These are phyloP conservation scores for Colletotrichum brevisporum DNA, from an alignment of 2,329 filamentous ascomycete genomes.

Conservation along the genomic window DNA sequence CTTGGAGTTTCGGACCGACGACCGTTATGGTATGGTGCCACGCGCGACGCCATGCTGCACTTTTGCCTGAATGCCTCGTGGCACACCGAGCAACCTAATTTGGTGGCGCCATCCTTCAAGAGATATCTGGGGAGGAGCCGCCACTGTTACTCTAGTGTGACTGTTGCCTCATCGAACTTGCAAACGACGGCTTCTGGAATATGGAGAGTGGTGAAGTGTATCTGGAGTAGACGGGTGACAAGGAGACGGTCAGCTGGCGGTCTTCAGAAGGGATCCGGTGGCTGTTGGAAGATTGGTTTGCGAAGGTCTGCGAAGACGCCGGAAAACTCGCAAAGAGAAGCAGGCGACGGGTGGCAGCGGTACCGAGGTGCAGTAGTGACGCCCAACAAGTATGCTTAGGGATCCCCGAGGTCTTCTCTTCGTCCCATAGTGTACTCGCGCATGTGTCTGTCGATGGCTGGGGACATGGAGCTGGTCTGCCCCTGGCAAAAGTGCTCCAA, in stretches of 20 bases:
- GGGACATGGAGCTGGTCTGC: not conserved
- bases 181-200: no score
- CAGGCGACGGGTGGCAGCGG: not conserved
- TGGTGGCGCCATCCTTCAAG: conserved; percentile 24
- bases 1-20: conserved; percentile 41
- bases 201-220: no score
- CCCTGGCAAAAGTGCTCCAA: conserved; percentile 28
- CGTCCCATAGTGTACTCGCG: not conserved
- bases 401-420: no score
- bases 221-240: not conserved
- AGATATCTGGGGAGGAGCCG: conserved; percentile 5
- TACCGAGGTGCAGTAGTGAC: conserved; percentile 4
- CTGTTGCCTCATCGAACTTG: no score
- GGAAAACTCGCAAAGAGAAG: conserved; percentile 16
- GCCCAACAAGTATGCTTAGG: conserved; percentile 8
- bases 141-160: not conserved
- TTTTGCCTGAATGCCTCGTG: conserved; percentile 40
- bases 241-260: not conserved
- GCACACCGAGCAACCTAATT: conserved; percentile 31
- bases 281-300: not conserved
- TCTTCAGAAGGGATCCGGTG: no score
- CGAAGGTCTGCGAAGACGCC: conserved; percentile 11
- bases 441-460: not conserved
- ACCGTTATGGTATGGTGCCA: conserved; percentile 41
- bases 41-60: conserved; percentile 34